Conservation (phyloP, 345 rosid genomes). For the Camelina sativa region DNA sequence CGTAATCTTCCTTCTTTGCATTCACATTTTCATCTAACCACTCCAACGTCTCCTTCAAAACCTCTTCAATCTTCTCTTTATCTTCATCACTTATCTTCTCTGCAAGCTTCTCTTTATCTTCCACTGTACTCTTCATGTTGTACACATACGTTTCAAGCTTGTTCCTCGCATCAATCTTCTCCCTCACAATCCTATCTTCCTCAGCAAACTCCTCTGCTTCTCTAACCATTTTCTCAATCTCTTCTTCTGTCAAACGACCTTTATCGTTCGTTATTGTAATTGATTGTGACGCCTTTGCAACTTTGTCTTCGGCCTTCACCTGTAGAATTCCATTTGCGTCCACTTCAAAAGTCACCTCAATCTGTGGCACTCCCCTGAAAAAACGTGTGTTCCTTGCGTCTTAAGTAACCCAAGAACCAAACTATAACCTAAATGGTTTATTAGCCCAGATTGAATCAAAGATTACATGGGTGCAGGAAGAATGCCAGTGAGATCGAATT, state of each 20-base stretch:
- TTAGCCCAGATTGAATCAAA: background rate
- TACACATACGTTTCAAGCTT: slow-evolving; percentile 57
- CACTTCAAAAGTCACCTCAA: slow-evolving; percentile 58
- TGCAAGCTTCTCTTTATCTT: slow-evolving; percentile 50
- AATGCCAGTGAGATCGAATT: slow-evolving; percentile 57
- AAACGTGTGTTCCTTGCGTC: background rate
- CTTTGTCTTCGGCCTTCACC: slow-evolving; percentile 67
- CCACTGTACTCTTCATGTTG: slow-evolving; percentile 53
- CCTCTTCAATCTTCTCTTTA: slow-evolving; percentile 54
- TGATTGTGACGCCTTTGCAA: slow-evolving; percentile 50
- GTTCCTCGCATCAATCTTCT: slow-evolving; percentile 62
- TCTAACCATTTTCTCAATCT: slow-evolving; percentile 60
- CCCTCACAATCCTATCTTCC: slow-evolving; percentile 54
- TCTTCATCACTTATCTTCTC: slow-evolving; percentile 57
- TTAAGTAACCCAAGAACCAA: slow-evolving; percentile 17
- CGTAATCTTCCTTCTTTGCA: slow-evolving; percentile 61
- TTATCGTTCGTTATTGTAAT: slow-evolving; percentile 59
- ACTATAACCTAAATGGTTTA: background rate
- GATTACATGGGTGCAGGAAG: slow-evolving; percentile 64
- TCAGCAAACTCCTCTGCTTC: slow-evolving; percentile 65
- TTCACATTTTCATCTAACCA: slow-evolving; percentile 64
- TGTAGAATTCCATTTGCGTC: slow-evolving; percentile 56
- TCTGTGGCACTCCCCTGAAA: slow-evolving; percentile 62
- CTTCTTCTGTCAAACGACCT: slow-evolving; percentile 61
- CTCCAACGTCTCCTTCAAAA: slow-evolving; percentile 53